These are phyloP conservation scores for Cardamine resedifolia DNA, from an alignment of 345 rosid genomes.

Conservation along the genomic window DNA sequence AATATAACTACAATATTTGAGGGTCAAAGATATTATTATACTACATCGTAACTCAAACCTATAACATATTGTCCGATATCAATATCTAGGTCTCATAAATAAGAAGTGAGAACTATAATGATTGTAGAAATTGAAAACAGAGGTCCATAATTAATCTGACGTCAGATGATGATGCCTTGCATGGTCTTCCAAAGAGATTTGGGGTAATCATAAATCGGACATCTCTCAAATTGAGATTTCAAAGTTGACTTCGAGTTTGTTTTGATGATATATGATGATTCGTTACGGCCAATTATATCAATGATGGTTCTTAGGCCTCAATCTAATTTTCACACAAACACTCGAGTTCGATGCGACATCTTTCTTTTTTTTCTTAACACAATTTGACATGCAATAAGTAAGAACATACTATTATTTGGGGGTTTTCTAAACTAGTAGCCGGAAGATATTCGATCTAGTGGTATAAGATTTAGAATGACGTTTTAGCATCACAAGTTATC, in stretches of 20 bases:
- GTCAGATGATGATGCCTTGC: constrained; percentile 42
- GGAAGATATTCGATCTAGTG: not conserved
- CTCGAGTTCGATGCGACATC: constrained; percentile 53
- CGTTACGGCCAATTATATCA: constrained; percentile 23
- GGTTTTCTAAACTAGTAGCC: not conserved
- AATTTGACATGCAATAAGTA: not conserved
- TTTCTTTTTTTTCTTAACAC: constrained; percentile 21
- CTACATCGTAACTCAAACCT: constrained; percentile 28
- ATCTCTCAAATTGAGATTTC: constrained; percentile 35
- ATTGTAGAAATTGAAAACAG: constrained; percentile 33
- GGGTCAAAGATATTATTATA: constrained; percentile 18
- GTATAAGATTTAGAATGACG: not conserved
- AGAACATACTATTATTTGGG: not conserved
- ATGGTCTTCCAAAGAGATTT: constrained; percentile 58
- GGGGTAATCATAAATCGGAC: constrained; percentile 41
- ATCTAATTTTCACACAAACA: constrained; percentile 22
- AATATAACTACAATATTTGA: constrained; percentile 1
- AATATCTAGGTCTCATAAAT: constrained; percentile 29
- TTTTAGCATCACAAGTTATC: not conserved
- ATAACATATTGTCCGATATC: constrained; percentile 2
- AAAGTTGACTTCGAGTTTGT: constrained; percentile 43
- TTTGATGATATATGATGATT: constrained; percentile 23
- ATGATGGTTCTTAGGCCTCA: constrained; percentile 27
- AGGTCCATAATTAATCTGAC: constrained; percentile 31
- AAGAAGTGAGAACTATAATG: constrained; percentile 29